phyloP scores from a whole-genome alignment of 345 rosid genomes.

The Aquilaria sinensis region DNA sequence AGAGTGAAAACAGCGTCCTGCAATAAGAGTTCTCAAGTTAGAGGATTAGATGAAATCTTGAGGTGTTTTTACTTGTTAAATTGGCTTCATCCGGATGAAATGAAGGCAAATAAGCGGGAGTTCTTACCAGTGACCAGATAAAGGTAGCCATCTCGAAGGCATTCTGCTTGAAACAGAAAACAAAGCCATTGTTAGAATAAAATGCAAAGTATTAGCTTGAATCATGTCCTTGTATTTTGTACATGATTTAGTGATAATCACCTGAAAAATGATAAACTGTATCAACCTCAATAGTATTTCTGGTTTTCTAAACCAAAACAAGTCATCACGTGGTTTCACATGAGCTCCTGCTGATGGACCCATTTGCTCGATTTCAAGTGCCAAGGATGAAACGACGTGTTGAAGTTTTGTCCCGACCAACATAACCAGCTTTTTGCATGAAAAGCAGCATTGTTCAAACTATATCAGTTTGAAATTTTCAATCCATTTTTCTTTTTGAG shows the following conservation, averaged over 20 bases:
- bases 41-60: neutral
- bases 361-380: constrained; percentile 79
- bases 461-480: neutral
- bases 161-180: constrained; percentile 49
- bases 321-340: constrained; percentile 87
- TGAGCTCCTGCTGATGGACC: constrained; percentile 59
- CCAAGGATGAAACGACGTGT: constrained; percentile 82
- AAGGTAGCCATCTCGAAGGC: constrained; percentile 98
- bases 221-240: neutral
- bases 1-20: neutral
- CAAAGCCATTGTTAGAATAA: constrained; percentile 1
- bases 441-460: constrained; percentile 10
- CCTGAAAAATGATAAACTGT: constrained; percentile 93
- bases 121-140: constrained; percentile 86
- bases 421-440: constrained; percentile 66
- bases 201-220: neutral
- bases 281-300: constrained; percentile 64
- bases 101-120: neutral
- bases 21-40: neutral
- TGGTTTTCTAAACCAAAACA: constrained; percentile 95
- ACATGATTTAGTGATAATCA: neutral
- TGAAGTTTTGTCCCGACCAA: constrained; percentile 87
- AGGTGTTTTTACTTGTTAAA: neutral
- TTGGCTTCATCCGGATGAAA: neutral
- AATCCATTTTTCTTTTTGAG: neutral